A percentile compares a stretch with the other conserved stretches of the same genome.
These are phyloP conservation scores for Haberlea rhodopensis DNA, from an alignment of 257 asterid genomes.

Conservation along the genomic window DNA sequence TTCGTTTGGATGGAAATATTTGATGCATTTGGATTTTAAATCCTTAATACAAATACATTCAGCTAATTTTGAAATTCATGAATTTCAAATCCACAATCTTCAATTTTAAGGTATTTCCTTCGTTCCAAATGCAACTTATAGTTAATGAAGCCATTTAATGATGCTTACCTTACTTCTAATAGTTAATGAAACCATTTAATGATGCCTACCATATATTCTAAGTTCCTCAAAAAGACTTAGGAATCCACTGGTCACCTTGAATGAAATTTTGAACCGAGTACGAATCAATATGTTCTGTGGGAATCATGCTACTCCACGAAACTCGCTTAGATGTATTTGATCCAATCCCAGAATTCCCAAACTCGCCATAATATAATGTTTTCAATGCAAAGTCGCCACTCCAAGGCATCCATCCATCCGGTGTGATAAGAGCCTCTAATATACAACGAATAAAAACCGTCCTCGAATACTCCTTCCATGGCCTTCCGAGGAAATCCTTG, in stretches of 20 bases:
- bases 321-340: slow-evolving; percentile 31
- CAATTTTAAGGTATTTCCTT: too few relatives aligned
- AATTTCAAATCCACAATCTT: too few relatives aligned
- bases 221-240: slow-evolving; percentile 20
- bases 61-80: too few relatives aligned
- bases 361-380: slow-evolving; percentile 50
- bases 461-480: slow-evolving; percentile 55
- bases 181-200: too few relatives aligned
- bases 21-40: too few relatives aligned
- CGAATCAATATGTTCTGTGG: slow-evolving; percentile 32
- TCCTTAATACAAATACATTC: too few relatives aligned
- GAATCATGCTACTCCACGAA: slow-evolving; percentile 47
- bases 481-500: slow-evolving; percentile 47
- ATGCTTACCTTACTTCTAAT: background rate
- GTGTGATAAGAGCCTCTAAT: slow-evolving; percentile 34
- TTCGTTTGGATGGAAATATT: too few relatives aligned
- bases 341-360: slow-evolving; percentile 33
- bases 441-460: slow-evolving; percentile 39
- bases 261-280: slow-evolving; percentile 48
- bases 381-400: slow-evolving; percentile 41
- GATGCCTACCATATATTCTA: background rate
- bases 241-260: slow-evolving; percentile 51
- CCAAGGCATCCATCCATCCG: slow-evolving; percentile 56
- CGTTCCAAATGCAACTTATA: too few relatives aligned
- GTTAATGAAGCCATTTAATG: too few relatives aligned